These are phyloP conservation scores for Tilletia walkeri DNA, from an alignment of 1,284 basidiomycete species.

Conservation along the genomic window DNA sequence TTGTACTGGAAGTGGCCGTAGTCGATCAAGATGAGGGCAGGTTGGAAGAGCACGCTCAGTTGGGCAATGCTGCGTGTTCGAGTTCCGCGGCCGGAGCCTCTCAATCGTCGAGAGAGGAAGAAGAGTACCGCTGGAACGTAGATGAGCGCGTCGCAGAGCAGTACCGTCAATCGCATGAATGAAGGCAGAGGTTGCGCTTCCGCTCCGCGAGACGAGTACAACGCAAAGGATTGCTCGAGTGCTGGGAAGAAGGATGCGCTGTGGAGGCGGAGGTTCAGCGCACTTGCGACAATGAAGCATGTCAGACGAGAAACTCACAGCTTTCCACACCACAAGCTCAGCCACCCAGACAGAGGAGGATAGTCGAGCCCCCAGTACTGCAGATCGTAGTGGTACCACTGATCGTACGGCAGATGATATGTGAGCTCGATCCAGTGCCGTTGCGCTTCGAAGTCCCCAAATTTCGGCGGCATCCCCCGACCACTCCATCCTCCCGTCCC, in stretches of 20 bases:
- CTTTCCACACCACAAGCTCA: slow-evolving; percentile 29
- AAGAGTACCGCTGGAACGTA: slow-evolving; percentile 68
- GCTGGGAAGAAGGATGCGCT: slow-evolving; percentile 28
- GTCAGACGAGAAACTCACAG: slow-evolving; percentile 14
- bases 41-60: slow-evolving; percentile 71
- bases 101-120: slow-evolving; percentile 39
- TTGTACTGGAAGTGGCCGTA: slow-evolving; percentile 81
- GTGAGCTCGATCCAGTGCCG: slow-evolving; percentile 92
- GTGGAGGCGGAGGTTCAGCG: slow-evolving; percentile 13
- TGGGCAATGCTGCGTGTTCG: slow-evolving; percentile 46
- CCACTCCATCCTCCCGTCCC: slow-evolving; percentile 80
- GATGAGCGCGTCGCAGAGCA: slow-evolving; percentile 68
- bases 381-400: slow-evolving; percentile 84
- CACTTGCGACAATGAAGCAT: no score
- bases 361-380: slow-evolving; percentile 81
- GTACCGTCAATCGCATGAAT: slow-evolving; percentile 77
- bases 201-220: slow-evolving; percentile 73
- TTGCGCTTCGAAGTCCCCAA: slow-evolving; percentile 89
- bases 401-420: slow-evolving; percentile 67
- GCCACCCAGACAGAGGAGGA: slow-evolving; percentile 79
- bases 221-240: slow-evolving; percentile 60
- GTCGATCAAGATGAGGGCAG: slow-evolving; percentile 78
- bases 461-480: slow-evolving; percentile 71
- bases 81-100: slow-evolving; percentile 36
- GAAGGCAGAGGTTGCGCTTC: slow-evolving; percentile 67